Evolutionary conservation across 2,329 filamentous ascomycete species (phyloP).

Genomic region (Fusarium sp.): DNA sequence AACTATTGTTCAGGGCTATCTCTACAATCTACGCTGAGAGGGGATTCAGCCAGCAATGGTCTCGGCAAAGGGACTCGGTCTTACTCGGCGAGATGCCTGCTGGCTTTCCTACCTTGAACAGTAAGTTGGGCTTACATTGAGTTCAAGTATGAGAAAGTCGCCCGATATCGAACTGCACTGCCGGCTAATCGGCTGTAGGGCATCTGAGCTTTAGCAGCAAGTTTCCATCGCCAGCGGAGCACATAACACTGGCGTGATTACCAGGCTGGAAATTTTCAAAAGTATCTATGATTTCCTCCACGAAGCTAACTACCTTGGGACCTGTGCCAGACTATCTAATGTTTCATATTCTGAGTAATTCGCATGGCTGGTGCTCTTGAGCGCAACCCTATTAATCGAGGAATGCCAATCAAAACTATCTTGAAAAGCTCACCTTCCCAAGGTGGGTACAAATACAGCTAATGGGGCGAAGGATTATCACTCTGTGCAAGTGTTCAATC

Average conservation of each 20-base stretch:
- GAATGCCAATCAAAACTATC: too few relatives aligned
- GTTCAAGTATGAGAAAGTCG: not conserved
- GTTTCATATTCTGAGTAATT: too few relatives aligned
- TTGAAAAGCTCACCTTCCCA: too few relatives aligned
- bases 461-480: too few relatives aligned
- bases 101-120: fast-evolving
- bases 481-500: too few relatives aligned
- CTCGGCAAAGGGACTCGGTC: conserved; percentile 17
- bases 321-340: not conserved
- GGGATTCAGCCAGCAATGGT: conserved; percentile 16
- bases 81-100: conserved; percentile 19
- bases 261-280: conserved; percentile 19
- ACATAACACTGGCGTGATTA: conserved; percentile 6
- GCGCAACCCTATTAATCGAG: too few relatives aligned
- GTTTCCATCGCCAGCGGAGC: conserved; percentile 11
- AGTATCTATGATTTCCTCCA: conserved; percentile 20
- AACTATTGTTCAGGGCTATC: conserved; percentile 22
- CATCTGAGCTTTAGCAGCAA: conserved; percentile 4
- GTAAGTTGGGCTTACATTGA: not conserved
- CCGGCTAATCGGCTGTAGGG: not conserved
- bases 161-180: not conserved
- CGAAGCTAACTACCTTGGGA: conserved; percentile 6
- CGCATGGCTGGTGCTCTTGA: too few relatives aligned
- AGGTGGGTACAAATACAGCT: too few relatives aligned
- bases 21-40: conserved; percentile 9